Evolutionary conservation across 106 monocot species (phyloP).

Genomic region (Allium fistulosum): DNA sequence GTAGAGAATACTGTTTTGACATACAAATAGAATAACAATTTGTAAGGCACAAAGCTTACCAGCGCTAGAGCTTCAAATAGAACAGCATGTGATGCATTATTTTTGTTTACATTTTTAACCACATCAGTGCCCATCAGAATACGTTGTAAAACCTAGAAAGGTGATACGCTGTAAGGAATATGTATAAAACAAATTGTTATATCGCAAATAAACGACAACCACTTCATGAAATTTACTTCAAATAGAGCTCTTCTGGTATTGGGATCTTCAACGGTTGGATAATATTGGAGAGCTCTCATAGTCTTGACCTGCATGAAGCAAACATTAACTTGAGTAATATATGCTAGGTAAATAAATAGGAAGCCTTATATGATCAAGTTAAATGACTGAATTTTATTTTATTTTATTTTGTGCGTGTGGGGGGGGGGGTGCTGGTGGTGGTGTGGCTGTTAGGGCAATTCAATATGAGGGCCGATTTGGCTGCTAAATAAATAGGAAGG

Average conservation of each 20-base stretch:
- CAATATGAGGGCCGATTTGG: too few relatives aligned
- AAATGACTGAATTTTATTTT: too few relatives aligned
- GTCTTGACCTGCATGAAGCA: slow-evolving; percentile 72
- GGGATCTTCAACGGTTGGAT: slow-evolving; percentile 92
- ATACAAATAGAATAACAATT: background rate
- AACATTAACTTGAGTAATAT: background rate
- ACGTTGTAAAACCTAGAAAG: slow-evolving; percentile 86
- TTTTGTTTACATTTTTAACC: slow-evolving; percentile 98
- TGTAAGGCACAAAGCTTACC: slow-evolving; percentile 32
- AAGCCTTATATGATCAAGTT: too few relatives aligned
- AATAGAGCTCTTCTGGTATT: slow-evolving; percentile 84
- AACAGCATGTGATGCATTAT: slow-evolving; percentile 98
- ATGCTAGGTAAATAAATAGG: background rate
- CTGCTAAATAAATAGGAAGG: too few relatives aligned
- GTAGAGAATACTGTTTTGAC: background rate
- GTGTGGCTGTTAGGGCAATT: too few relatives aligned
- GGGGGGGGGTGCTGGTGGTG: too few relatives aligned
- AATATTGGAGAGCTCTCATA: slow-evolving; percentile 99
- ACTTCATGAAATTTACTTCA: slow-evolving; percentile 42
- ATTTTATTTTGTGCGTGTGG: too few relatives aligned
- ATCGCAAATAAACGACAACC: background rate
- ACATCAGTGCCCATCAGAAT: slow-evolving; percentile 97
- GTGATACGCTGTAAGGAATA: slow-evolving; percentile 14
- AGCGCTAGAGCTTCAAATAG: slow-evolving; percentile 96
- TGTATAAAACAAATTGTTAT: background rate